These are phyloP conservation scores for Suillus spraguei DNA, from an alignment of 768 basidiomycete genomes.

Conservation along the genomic window DNA sequence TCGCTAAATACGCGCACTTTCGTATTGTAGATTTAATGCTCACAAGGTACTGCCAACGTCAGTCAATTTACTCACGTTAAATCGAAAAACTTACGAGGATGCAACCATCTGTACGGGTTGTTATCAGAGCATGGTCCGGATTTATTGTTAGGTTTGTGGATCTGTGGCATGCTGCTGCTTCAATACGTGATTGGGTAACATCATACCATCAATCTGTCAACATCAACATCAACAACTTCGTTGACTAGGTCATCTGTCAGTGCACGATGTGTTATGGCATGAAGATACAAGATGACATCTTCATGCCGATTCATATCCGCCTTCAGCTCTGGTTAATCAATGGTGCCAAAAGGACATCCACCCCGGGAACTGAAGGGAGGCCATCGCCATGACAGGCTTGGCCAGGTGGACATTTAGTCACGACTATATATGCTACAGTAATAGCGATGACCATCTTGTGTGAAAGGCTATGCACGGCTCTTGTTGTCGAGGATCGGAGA, in stretches of 20 bases:
- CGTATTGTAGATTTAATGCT: background rate
- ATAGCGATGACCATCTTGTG: background rate
- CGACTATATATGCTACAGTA: background rate
- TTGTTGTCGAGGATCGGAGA: background rate
- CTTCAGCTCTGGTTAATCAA: background rate
- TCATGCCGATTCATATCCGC: slow-evolving; percentile 1
- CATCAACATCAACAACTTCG: background rate
- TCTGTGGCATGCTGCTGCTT: background rate
- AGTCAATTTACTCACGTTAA: slow-evolving; percentile 8
- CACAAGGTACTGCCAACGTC: slow-evolving; percentile 1
- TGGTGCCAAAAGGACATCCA: background rate
- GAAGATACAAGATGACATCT: background rate
- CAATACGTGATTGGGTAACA: background rate
- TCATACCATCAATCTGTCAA: background rate
- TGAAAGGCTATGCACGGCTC: background rate
- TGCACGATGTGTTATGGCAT: background rate
- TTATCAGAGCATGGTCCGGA: slow-evolving; percentile 3
- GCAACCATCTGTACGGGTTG: background rate
- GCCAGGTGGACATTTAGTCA: background rate
- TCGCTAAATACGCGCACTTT: background rate
- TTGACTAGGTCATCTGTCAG: background rate
- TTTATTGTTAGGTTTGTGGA: background rate
- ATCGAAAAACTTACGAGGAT: background rate
- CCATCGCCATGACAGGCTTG: background rate
- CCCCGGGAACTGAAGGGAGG: background rate